Evolutionary conservation across 1,139 yeast genomes (phyloP).

Genomic region (Citeromyces hawaiiensis): DNA sequence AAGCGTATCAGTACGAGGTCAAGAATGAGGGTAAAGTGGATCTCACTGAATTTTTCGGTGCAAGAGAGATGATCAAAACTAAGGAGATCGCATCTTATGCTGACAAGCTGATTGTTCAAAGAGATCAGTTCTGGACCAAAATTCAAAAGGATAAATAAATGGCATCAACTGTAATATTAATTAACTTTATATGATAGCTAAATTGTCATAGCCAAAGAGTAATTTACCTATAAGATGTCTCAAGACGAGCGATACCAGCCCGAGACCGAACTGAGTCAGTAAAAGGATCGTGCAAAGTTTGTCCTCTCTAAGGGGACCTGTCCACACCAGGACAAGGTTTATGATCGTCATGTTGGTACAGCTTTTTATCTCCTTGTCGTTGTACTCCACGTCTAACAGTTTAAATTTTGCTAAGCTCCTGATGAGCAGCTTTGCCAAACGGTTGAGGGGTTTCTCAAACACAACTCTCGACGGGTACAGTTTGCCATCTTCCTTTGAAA

Average conservation of each 20-base stretch:
- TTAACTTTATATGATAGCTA: slow-evolving; percentile 5
- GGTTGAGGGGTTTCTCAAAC: slow-evolving; percentile 21
- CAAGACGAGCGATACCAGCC: slow-evolving; percentile 50
- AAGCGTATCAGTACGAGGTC: slow-evolving; percentile 83
- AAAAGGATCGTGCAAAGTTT: slow-evolving; percentile 48
- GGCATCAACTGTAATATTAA: neutral
- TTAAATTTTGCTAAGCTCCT: slow-evolving; percentile 25
- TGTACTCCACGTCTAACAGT: slow-evolving; percentile 32
- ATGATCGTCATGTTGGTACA: slow-evolving; percentile 82
- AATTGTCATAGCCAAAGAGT: slow-evolving; percentile 81
- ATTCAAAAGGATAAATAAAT: slow-evolving; percentile 3
- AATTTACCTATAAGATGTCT: slow-evolving; percentile 83
- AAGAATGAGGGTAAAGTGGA: slow-evolving; percentile 39
- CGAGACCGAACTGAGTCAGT: slow-evolving; percentile 47
- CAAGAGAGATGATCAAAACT: slow-evolving; percentile 55
- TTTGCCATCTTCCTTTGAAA: slow-evolving; percentile 52
- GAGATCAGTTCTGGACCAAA: slow-evolving; percentile 29
- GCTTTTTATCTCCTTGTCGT: slow-evolving; percentile 22
- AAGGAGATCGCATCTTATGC: slow-evolving; percentile 62
- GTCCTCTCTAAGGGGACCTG: slow-evolving; percentile 87
- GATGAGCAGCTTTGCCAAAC: slow-evolving; percentile 19
- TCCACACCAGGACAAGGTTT: slow-evolving; percentile 68
- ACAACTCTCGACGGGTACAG: slow-evolving; percentile 65
- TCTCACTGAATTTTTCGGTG: slow-evolving; percentile 55
- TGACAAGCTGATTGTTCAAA: slow-evolving; percentile 46